These are phyloP conservation scores for Vararia minispora DNA, from an alignment of 768 basidiomycete genomes.

Conservation along the genomic window DNA sequence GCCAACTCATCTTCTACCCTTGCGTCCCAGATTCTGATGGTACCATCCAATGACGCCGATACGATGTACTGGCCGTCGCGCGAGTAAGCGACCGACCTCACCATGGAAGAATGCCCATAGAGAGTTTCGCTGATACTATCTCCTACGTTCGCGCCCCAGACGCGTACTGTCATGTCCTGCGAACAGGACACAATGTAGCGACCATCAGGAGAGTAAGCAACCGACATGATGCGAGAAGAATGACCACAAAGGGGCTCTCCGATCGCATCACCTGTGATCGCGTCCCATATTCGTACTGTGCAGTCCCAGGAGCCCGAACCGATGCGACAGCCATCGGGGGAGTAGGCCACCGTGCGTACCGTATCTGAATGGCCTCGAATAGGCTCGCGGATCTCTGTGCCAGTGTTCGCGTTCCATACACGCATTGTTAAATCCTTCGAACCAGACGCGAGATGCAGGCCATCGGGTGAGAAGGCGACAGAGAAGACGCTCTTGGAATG, in stretches of 20 bases:
- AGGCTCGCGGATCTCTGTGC: not conserved
- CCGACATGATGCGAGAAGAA: no score
- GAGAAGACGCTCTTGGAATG: not conserved
- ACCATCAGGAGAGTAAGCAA: not conserved
- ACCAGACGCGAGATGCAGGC: not conserved
- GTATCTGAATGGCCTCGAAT: not conserved
- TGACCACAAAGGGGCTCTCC: not conserved
- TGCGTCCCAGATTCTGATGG: not conserved
- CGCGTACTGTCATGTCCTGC: not conserved
- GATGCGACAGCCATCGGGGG: conserved; percentile 9
- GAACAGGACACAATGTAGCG: not conserved
- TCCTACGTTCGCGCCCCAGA: not conserved
- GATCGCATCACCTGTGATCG: conserved; percentile 13
- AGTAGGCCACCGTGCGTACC: not conserved
- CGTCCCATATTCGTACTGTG: conserved; percentile 40
- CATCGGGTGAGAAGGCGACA: not conserved
- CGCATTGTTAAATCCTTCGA: not conserved
- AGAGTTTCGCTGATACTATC: not conserved
- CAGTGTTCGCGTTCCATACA: not conserved
- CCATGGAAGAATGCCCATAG: not conserved
- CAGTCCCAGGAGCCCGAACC: conserved; percentile 28
- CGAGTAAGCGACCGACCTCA: not conserved
- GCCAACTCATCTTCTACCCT: no score
- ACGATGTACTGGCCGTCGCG: not conserved
- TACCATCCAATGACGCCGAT: not conserved